Percentiles rank a stretch among this genome's conserved stretches.
phyloP scores from a whole-genome alignment of 768 basidiomycete genomes.

The Leccinum longicurvipes region DNA sequence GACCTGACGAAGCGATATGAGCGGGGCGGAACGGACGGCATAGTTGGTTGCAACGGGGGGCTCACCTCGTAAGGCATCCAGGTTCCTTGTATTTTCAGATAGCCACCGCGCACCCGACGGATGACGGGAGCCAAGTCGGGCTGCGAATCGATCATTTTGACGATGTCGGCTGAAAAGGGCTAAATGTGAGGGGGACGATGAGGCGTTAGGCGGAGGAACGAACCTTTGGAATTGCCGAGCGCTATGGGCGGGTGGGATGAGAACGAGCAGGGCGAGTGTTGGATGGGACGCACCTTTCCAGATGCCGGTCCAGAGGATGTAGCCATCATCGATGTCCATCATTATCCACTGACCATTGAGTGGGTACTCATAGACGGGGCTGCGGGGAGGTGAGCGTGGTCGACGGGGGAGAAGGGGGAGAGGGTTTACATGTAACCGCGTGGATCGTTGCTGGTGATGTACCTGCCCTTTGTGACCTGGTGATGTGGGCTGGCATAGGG shows the following conservation, averaged over 20 bases:
- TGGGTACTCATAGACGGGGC: constrained; percentile 88
- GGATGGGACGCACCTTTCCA: constrained; percentile 70
- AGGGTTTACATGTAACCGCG: constrained; percentile 78
- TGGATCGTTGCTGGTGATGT: constrained; percentile 88
- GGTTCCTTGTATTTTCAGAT: constrained; percentile 89
- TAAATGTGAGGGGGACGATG: constrained; percentile 11
- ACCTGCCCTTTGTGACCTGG: constrained; percentile 81
- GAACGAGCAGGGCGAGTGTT: neutral
- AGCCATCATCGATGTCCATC: constrained; percentile 94
- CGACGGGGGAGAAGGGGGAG: neutral
- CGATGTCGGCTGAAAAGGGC: constrained; percentile 70
- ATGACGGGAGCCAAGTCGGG: constrained; percentile 81
- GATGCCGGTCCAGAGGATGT: constrained; percentile 89
- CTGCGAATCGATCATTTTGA: constrained; percentile 90
- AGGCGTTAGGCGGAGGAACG: constrained; percentile 13
- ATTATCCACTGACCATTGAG: constrained; percentile 91
- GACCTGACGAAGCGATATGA: constrained; percentile 47
- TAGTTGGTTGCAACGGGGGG: constrained; percentile 6
- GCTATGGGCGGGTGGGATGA: constrained; percentile 41
- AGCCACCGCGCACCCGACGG: constrained; percentile 81
- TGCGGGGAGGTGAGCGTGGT: constrained; percentile 17
- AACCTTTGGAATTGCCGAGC: constrained; percentile 87
- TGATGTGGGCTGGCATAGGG: constrained; percentile 75
- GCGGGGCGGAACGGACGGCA: constrained; percentile 11
- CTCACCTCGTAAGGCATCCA: constrained; percentile 91